Evolutionary conservation across 805 yeast species (phyloP), one percentile per base, ranked within the genome.

Genomic region (Starmerella vitae): DNA sequence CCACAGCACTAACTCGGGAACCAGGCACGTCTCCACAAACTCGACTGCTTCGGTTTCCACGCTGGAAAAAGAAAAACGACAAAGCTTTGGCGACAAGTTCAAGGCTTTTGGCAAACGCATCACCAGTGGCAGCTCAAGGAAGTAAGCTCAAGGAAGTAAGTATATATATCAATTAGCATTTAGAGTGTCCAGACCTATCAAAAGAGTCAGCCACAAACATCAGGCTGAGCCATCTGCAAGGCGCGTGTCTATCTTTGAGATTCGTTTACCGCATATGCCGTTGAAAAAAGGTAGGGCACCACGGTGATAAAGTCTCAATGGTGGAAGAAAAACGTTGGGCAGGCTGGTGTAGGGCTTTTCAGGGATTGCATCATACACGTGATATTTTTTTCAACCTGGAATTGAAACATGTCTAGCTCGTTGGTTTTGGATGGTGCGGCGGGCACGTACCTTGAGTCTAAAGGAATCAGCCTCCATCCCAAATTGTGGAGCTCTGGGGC

Each of bases 401-500:
- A n/a, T 7, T 6, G n/a, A n/a, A n/a, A n/a, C n/a, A 30, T 30
- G 33, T 13, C 30, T 13, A 22, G 30, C 14, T 30, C 42, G 12
- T 34, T 48, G 4, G 47, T 59, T n/a, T 51, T 59, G 10, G 82
- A 77, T 56, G 84, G 85, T 5, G 83, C 76, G 0, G 64, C 74
- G 31, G 84, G 83, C 0, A 74, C 80, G 0, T 74, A 70, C 47
- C 57, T 77, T 10, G 81, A 75, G 50, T 58, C 61, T 31, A 54
- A 67, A 30, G 69, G 72, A 9, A 60, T 67, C 15, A 50, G 57
- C 29, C 65, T 68, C 13, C 62, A 63, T 32, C 65, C 69, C 30
- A 63, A 64, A 8, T 60, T 78, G 8, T 78, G 86, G 85, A 72
- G 80, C 0, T 75, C 80, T 0, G 49, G 64, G 25, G 73, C 73